These are phyloP conservation scores for Magnolia changhungtana DNA, from an alignment of 164 flowering plant species.

Conservation along the genomic window DNA sequence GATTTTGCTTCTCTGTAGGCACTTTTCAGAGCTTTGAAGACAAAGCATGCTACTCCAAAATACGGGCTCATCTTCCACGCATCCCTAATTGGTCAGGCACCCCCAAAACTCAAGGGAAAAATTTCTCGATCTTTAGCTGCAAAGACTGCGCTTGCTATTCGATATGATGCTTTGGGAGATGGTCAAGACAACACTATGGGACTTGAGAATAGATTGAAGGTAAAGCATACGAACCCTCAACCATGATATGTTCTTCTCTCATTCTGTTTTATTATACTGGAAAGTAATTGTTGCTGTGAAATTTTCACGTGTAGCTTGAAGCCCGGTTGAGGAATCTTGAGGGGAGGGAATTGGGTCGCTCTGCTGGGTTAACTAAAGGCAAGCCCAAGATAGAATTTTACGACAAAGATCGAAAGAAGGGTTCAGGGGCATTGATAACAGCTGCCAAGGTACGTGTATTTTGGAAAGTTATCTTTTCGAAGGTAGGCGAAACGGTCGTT, in stretches of 20 bases:
- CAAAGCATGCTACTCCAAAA: slow-evolving; percentile 92
- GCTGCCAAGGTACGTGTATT: slow-evolving; percentile 66
- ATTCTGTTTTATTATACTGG: background rate
- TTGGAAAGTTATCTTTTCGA: background rate
- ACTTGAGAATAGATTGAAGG: slow-evolving; percentile 75
- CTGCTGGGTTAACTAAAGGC: slow-evolving; percentile 89
- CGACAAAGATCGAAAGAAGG: slow-evolving; percentile 79
- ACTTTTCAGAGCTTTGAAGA: slow-evolving; percentile 89
- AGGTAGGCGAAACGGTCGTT: background rate
- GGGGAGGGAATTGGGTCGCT: slow-evolving; percentile 72
- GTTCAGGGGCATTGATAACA: slow-evolving; percentile 65
- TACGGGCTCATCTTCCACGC: slow-evolving; percentile 97
- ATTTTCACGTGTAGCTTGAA: slow-evolving; percentile 50
- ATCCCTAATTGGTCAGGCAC: slow-evolving; percentile 89
- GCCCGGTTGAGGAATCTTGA: slow-evolving; percentile 79
- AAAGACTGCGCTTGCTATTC: slow-evolving; percentile 75
- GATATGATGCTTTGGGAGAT: slow-evolving; percentile 95
- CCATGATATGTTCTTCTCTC: background rate
- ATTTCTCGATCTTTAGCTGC: slow-evolving; percentile 92
- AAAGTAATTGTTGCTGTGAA: background rate
- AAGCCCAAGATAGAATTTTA: slow-evolving; percentile 83
- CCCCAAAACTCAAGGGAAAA: slow-evolving; percentile 86
- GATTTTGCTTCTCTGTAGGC: slow-evolving; percentile 31
- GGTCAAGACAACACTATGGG: slow-evolving; percentile 73
- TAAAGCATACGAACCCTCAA: slow-evolving; percentile 4